Evolutionary conservation across 345 rosid species (phyloP).

Genomic region (Populus nigra): DNA sequence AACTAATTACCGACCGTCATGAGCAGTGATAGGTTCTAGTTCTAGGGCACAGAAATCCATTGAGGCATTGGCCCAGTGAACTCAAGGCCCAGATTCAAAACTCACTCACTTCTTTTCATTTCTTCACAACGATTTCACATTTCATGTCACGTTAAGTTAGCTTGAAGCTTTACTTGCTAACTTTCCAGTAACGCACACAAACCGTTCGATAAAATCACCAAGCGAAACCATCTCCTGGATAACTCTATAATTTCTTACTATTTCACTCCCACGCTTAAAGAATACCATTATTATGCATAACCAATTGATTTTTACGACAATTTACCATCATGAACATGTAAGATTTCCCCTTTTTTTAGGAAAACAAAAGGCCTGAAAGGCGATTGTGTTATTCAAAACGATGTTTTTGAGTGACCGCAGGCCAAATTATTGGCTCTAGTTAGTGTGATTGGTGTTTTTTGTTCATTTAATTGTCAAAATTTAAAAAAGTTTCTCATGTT

Average conservation of each 20-base stretch:
- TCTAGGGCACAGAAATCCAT: no score
- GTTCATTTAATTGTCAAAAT: conserved; percentile 14
- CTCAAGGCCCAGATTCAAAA: no score
- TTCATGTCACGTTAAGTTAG: neutral
- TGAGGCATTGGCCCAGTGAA: no score
- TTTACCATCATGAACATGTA: conserved; percentile 26
- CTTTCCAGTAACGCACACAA: conserved; percentile 6
- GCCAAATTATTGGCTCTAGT: conserved; percentile 30
- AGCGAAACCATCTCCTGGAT: conserved; percentile 1
- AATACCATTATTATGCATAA: neutral
- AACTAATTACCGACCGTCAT: no score
- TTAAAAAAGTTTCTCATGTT: conserved; percentile 18
- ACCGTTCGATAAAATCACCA: conserved; percentile 25
- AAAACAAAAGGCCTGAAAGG: conserved; percentile 16
- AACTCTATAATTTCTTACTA: neutral
- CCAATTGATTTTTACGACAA: neutral
- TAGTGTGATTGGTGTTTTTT: conserved; percentile 19
- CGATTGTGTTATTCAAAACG: conserved; percentile 21
- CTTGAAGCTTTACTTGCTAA: neutral
- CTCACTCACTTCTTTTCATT: no score
- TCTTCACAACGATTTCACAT: no score
- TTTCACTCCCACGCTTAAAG: neutral
- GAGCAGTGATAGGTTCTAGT: no score
- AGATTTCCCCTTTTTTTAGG: conserved; percentile 17
- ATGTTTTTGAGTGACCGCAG: conserved; percentile 6